These are phyloP conservation scores for Xylariaceae sp. DNA, from an alignment of 2,329 filamentous ascomycete species.

Conservation along the genomic window DNA sequence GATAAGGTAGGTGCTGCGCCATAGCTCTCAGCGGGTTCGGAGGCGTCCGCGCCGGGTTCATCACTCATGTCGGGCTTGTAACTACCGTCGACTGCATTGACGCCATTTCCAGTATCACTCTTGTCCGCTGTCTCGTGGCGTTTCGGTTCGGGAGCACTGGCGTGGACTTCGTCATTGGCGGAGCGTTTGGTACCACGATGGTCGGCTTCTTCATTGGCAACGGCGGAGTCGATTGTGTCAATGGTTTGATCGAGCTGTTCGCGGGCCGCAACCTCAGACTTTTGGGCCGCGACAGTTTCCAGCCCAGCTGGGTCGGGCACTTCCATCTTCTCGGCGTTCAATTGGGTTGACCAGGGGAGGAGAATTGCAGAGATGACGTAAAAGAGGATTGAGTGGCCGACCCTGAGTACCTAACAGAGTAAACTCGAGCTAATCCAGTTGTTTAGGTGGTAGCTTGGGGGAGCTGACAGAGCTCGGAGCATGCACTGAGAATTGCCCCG, in stretches of 20 bases:
- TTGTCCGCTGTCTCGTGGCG: slow-evolving; percentile 48
- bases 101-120: slow-evolving; percentile 2
- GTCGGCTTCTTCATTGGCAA: slow-evolving; percentile 1
- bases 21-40: slow-evolving; percentile 1
- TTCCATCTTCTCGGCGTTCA: slow-evolving; percentile 5
- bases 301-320: slow-evolving; percentile 1
- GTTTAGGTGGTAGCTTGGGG: too few species aligned
- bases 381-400: too few species aligned
- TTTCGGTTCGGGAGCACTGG: neutral
- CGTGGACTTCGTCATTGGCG: slow-evolving; percentile 52
- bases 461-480: too few species aligned
- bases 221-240: slow-evolving; percentile 2
- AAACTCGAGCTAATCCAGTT: too few species aligned
- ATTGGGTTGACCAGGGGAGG: too few species aligned
- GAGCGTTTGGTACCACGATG: slow-evolving; percentile 23
- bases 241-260: slow-evolving; percentile 8
- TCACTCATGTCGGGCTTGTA: slow-evolving; percentile 55
- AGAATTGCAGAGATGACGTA: too few species aligned
- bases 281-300: slow-evolving; percentile 6
- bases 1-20: slow-evolving; percentile 49
- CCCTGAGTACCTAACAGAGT: too few species aligned
- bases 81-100: slow-evolving; percentile 58
- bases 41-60: slow-evolving; percentile 60
- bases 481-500: too few species aligned
- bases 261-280: slow-evolving; percentile 7